phyloP scores from a whole-genome alignment of 2,329 filamentous ascomycete genomes.

The Beauveria australis region DNA sequence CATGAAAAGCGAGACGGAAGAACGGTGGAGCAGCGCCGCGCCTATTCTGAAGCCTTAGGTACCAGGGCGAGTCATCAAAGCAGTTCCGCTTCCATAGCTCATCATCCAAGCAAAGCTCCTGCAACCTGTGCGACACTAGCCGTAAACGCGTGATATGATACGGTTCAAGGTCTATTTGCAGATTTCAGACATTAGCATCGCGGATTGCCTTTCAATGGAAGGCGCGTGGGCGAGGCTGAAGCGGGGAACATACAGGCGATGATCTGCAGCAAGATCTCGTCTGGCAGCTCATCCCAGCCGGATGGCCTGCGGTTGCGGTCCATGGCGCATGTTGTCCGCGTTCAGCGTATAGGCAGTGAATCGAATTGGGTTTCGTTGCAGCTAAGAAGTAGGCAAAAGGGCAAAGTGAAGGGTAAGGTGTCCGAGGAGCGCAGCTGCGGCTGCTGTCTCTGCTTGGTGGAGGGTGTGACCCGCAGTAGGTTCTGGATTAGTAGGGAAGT shows the following conservation, averaged over 20 bases:
- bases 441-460: background rate
- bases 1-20: background rate
- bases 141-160: slow-evolving; percentile 53
- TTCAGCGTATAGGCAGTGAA: background rate
- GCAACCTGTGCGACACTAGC: slow-evolving; percentile 58
- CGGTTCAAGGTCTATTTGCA: slow-evolving; percentile 27
- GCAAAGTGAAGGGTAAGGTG: background rate
- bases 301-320: slow-evolving; percentile 15
- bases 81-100: slow-evolving; percentile 69
- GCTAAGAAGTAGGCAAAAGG: background rate
- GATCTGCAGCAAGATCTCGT: slow-evolving; percentile 57
- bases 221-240: slow-evolving; percentile 16
- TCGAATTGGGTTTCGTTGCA: background rate
- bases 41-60: slow-evolving; percentile 44
- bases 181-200: background rate
- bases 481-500: background rate
- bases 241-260: slow-evolving; percentile 44
- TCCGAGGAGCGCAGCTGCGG: background rate
- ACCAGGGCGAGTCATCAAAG: slow-evolving; percentile 61
- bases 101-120: slow-evolving; percentile 62
- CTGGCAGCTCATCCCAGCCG: slow-evolving; percentile 45
- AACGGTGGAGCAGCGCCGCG: background rate
- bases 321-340: slow-evolving; percentile 20
- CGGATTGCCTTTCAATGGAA: background rate
- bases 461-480: slow-evolving; percentile 6